Base-by-base conservation (phyloP, 2,329 filamentous ascomycete species). In the Gnomoniopsis smithogilvyi region DNA sequence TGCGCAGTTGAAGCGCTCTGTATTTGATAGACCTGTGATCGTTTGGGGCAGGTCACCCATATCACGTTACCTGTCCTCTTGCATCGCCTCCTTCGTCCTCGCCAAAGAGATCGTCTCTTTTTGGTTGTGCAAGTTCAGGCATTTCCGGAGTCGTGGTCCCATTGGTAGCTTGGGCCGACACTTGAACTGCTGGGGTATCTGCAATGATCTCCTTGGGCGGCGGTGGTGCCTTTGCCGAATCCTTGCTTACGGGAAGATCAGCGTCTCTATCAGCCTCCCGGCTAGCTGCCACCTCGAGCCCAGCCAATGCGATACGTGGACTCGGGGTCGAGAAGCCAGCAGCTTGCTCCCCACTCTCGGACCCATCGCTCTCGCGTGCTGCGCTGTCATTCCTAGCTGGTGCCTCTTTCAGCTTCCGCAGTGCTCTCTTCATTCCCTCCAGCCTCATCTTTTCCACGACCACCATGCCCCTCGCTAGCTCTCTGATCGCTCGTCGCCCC, bases 381-480 rank as follows among this genome's bases (percentile, higher is more conserved):
- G 26, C 22, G 12, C 34, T 45, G 47, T 41, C 41, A 26, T 34
- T 34, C 34, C 48, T 49, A 15, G 33, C 45, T 45, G 36, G 51
- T 34, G 38, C 67, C 61, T 70, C 68, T 62, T 72, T 76, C 45
- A 89, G 73, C 65, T 81, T 86, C 64, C 92, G 83, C 65, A 97
- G 73, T 10, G 92, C 92, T 64, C 94, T 81, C 75, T 83, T 84
- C 80, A 99, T 88, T 21, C 89, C 87, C 65, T 92, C 91, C 64
- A 96, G 76, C 65, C 90, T 83, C 69, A 90, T 89, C 64, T 83
- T 84, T 75, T 99, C 95, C 55, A 84, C 82, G 3, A 96, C 84
- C 26, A 98, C 79, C 82, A 93, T 92, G 34, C 85, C 85, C 68
- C 80, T 83, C 19, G 90, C 94, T 66, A 96, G 84, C 50, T 92